Evolutionary conservation across 352 stramenopile species (phyloP), one percentile per base, ranked within the genome.

Genomic region (Phytophthora palmivora): DNA sequence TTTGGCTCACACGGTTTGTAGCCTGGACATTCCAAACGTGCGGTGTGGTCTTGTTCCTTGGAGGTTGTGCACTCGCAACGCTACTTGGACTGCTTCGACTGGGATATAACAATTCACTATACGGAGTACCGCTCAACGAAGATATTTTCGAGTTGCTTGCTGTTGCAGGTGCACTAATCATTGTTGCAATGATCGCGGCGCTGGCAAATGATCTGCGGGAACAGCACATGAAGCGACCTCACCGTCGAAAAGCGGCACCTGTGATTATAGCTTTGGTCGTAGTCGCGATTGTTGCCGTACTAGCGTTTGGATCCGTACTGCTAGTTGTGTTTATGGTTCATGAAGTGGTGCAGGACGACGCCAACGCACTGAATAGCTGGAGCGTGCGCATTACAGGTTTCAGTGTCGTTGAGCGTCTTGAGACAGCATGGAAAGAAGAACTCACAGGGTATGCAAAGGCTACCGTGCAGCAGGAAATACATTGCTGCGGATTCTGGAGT

Each of bases 321-420:
- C 28, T 85, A 4, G 76, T 64, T 1, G 65, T 93, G 22, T 91
- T 88, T 47, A 88, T 94, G 69, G 67, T 82, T 1, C 72, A 79
- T 22, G 73, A 92, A 55, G 76, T 86, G 8, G 62, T 89, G 7
- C 73, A 81, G 12, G 76, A 84, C 11, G 63, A 60, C 19, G 71
- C 78, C 26, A 81, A 55, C 37, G 78, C 57, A 1, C 43, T 79
- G 33, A 76, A 63, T 34, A 94, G 84, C 61, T 94, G 85, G 85
- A 89, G 82, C 14, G 82, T 90, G 9, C 82, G 85, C 21, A 88
- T 79, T 39, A 89, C 79, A 7, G 75, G 71, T 19, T 90, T 94
- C 36, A 89, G 78, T n/a, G 76, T 92, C 8, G 72, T 73, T 1
- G 38, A 72, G 41, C 69, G 66, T 0, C 78, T 94, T 7, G 61